Evolutionary conservation across 169 alveolate species (phyloP).

Genomic region (Plasmodium fragile): DNA sequence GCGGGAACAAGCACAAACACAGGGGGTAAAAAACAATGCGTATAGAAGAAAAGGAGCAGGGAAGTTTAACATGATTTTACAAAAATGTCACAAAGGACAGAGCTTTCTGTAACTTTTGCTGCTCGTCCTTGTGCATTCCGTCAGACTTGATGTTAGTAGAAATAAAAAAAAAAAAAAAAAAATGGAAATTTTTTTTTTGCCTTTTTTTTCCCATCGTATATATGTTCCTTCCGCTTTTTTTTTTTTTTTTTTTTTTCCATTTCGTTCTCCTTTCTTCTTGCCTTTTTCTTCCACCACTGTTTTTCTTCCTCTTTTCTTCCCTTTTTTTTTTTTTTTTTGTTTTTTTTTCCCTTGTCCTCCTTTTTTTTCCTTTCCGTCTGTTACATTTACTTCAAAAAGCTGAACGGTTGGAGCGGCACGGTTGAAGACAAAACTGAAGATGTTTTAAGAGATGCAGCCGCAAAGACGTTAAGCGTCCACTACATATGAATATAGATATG

Average conservation of each 20-base stretch:
- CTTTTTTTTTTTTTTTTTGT: neutral
- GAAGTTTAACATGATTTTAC: neutral
- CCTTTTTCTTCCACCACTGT: neutral
- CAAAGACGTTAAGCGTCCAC: neutral
- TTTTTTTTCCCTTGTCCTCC: neutral
- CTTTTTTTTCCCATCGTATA: neutral
- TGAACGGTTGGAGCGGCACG: neutral
- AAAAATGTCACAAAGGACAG: neutral
- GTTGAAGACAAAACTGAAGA: neutral
- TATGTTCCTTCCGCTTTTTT: neutral
- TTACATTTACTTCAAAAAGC: neutral
- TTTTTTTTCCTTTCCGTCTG: neutral
- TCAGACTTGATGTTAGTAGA: neutral
- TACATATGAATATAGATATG: neutral
- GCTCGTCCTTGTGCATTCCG: neutral
- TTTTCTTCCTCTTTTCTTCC: neutral
- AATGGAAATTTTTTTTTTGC: neutral
- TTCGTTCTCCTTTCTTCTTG: neutral
- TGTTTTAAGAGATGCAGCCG: neutral
- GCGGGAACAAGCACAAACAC: neutral
- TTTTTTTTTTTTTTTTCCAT: neutral
- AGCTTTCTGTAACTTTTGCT: neutral
- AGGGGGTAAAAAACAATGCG: neutral
- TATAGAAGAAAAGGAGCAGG: neutral
- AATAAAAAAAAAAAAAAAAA: slow-evolving; percentile 7